Evolutionary conservation across 495 filamentous ascomycete genomes (phyloP), one percentile per base, ranked within the genome.

Genomic region (Talaromyces liani): DNA sequence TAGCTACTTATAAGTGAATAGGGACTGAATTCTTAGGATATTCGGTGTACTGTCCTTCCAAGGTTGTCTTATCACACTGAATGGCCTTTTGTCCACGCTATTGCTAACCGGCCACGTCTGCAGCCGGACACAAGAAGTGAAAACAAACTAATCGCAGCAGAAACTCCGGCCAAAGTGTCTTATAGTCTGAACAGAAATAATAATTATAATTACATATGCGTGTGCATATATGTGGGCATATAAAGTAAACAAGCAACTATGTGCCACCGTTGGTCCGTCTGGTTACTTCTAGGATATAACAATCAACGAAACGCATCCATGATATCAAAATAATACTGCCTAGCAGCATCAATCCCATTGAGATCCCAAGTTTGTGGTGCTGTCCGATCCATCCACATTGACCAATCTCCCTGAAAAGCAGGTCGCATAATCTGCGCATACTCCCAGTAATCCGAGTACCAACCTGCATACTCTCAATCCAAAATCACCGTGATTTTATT

Each of bases 371-470:
- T 65, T 58, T 71, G 55, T 5, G 72, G 76, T 39, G 71, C 75
- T 12, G 73, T 77, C 51, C 58, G 61, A 8, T 74, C 73, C 77
- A 80, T 82, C 73, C 73, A 79, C 7, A 56, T 51, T 63, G 71
- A 67, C 69, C 69, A 81, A 51, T 79, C 72, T 2, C 65, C 63
- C 25, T 67, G 67, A 45, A 65, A 61, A 6, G 72, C 71, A 18
- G 71, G 72, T 57, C 71, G 69, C 67, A 77, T 66, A 33, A 77
- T 79, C 45, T 79, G 75, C 34, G 76, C 76, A 69, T 77, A 81
- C 68, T 81, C 80, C 79, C 78, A 82, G 63, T 79, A 82, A 6
- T 79, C 79, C 1, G 81, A 78, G 68, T 77, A 82, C 80, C 79
- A 84, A 2, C 79, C 79, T 16, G 78, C 71, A 25, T 16, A 66